phyloP scores from a whole-genome alignment of 75 land plant genomes.

The Azolla pinnata region DNA sequence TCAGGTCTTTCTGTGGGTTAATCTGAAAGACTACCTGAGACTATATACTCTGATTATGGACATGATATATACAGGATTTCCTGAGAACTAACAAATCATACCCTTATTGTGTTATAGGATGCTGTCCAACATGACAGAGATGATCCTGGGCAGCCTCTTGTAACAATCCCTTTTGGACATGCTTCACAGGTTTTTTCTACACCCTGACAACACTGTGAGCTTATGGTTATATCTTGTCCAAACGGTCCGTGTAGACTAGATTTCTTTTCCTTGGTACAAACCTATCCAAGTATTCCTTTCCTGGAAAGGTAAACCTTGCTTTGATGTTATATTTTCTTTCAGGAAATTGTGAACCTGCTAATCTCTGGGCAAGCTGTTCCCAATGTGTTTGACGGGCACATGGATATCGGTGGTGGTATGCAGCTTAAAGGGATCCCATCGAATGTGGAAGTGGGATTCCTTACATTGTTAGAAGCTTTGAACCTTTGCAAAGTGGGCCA shows the following conservation, averaged over 20 bases:
- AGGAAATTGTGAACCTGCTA: constrained; percentile 96
- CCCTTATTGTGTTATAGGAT: constrained; percentile 42
- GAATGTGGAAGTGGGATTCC: constrained; percentile 85
- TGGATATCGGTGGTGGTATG: constrained; percentile 93
- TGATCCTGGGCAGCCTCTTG: constrained; percentile 77
- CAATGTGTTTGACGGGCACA: constrained; percentile 87
- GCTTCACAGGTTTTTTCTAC: constrained; percentile 83
- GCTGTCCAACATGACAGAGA: constrained; percentile 77
- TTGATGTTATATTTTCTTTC: no score
- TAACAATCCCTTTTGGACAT: constrained; percentile 96
- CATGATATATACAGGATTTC: no score
- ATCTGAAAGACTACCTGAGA: no score
- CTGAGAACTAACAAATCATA: no score
- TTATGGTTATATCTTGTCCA: no score
- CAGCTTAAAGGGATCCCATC: constrained; percentile 70
- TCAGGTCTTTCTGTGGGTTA: no score
- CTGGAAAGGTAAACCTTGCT: no score
- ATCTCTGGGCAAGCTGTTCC: constrained; percentile 92
- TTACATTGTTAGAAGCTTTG: constrained; percentile 74
- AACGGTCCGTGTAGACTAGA: no score
- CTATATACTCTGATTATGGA: no score
- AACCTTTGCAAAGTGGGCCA: constrained; percentile 91
- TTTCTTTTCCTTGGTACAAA: no score
- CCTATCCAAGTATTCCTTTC: no score
- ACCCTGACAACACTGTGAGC: no score